These are phyloP conservation scores for Naegleria fowleri DNA, from an alignment of 208 protist genomes.

Conservation along the genomic window DNA sequence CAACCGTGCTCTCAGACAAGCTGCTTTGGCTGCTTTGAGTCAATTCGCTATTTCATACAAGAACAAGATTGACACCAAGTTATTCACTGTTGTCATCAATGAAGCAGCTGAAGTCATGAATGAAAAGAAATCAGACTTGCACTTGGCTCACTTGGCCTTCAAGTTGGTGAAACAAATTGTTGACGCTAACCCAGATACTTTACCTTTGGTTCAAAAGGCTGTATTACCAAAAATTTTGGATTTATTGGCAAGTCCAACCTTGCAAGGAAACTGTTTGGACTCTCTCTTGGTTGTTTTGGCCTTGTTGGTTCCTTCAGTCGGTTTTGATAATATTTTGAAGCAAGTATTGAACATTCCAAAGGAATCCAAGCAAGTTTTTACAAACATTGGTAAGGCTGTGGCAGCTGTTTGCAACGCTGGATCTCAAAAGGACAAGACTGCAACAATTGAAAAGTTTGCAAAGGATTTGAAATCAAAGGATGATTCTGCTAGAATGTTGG, in stretches of 20 bases:
- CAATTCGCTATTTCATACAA: slow-evolving; percentile 41
- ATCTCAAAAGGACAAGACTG: not conserved
- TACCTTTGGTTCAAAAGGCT: slow-evolving; percentile 32
- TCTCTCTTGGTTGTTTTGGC: slow-evolving; percentile 30
- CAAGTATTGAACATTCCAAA: not conserved
- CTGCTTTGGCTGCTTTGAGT: slow-evolving; percentile 47
- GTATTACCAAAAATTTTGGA: slow-evolving; percentile 45
- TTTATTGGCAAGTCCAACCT: slow-evolving; percentile 51
- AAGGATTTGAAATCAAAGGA: not conserved
- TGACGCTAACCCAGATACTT: not conserved
- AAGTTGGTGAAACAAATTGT: slow-evolving; percentile 44
- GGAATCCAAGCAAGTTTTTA: slow-evolving; percentile 24
- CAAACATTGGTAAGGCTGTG: slow-evolving; percentile 18
- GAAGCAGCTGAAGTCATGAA: slow-evolving; percentile 46
- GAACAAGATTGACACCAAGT: not conserved
- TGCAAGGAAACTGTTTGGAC: slow-evolving; percentile 58
- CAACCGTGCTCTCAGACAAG: slow-evolving; percentile 55
- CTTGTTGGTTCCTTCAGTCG: not conserved
- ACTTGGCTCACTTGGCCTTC: slow-evolving; percentile 57
- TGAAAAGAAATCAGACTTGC: slow-evolving; percentile 56
- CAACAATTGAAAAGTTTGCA: slow-evolving; percentile 9
- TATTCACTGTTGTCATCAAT: slow-evolving; percentile 41
- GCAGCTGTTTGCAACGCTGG: not conserved
- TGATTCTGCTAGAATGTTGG: not conserved
- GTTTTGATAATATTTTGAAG: slow-evolving; percentile 20